These are phyloP conservation scores for Tetrapisispora nanseiensis DNA, from an alignment of 805 yeast genomes.

Conservation along the genomic window DNA sequence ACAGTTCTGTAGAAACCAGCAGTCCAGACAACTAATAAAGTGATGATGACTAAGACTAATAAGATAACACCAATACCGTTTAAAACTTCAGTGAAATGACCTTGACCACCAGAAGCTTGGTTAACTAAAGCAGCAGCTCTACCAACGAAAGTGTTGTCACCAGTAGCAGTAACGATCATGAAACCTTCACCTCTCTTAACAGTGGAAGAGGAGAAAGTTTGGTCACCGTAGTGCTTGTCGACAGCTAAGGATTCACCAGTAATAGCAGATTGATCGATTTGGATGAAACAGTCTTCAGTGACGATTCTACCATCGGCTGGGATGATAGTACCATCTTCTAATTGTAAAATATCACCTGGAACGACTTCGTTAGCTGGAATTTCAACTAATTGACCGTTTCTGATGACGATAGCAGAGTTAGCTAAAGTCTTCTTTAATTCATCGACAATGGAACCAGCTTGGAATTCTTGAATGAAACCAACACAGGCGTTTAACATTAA, in stretches of 20 bases:
- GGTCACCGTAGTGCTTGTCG: constrained; percentile 82
- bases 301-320: constrained; percentile 90
- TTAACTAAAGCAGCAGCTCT: constrained; percentile 95
- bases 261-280: constrained; percentile 92
- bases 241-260: constrained; percentile 97
- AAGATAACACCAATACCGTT: constrained; percentile 95
- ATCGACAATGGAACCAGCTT: constrained; percentile 96
- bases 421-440: constrained; percentile 94
- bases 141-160: constrained; percentile 93
- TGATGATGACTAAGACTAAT: constrained; percentile 77
- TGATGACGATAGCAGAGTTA: constrained; percentile 74
- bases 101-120: constrained; percentile 86
- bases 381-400: constrained; percentile 72
- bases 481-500: constrained; percentile 80
- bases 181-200: constrained; percentile 93
- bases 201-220: constrained; percentile 83
- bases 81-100: constrained; percentile 95
- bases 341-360: constrained; percentile 88
- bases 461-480: constrained; percentile 95
- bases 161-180: constrained; percentile 90
- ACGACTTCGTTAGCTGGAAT: constrained; percentile 77
- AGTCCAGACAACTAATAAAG: constrained; percentile 84
- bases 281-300: constrained; percentile 75
- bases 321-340: constrained; percentile 88
- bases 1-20: constrained; percentile 90